phyloP scores from a whole-genome alignment of 2,329 filamentous ascomycete species.

The Aspergillus quadrilineatus region DNA sequence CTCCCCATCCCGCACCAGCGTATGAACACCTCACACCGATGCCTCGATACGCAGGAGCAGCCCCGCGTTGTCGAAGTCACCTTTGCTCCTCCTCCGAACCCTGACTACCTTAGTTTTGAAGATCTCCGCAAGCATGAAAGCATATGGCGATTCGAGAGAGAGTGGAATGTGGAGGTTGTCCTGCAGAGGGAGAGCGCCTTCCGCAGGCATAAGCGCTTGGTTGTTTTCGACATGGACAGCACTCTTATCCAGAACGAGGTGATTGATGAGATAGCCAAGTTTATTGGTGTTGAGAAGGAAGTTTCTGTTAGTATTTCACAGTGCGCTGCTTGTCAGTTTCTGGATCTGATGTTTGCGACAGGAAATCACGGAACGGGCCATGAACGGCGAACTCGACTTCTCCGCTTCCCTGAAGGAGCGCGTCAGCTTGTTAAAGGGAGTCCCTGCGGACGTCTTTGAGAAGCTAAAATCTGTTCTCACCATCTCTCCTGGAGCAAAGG shows the following conservation, averaged over 20 bases:
- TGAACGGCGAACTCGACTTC: slow-evolving; percentile 95
- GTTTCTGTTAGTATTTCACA: slow-evolving; percentile 59
- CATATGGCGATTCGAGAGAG: slow-evolving; percentile 79
- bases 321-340: not conserved
- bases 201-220: slow-evolving; percentile 76
- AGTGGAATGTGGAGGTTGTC: slow-evolving; percentile 85
- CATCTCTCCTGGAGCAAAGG: slow-evolving; percentile 75
- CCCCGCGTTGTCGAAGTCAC: slow-evolving; percentile 55
- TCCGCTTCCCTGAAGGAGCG: slow-evolving; percentile 77
- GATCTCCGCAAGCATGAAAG: slow-evolving; percentile 77
- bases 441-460: slow-evolving; percentile 75
- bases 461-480: slow-evolving; percentile 72
- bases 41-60: slow-evolving; percentile 48
- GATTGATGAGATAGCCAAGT: slow-evolving; percentile 88
- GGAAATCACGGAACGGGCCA: slow-evolving; percentile 86
- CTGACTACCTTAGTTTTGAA: slow-evolving; percentile 53
- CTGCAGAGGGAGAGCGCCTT: slow-evolving; percentile 72
- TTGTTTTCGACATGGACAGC: slow-evolving; percentile 98
- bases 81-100: slow-evolving; percentile 51
- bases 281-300: slow-evolving; percentile 74
- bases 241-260: slow-evolving; percentile 97
- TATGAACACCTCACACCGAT: slow-evolving; percentile 49
- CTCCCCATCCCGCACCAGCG: slow-evolving; percentile 52
- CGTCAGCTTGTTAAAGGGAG: slow-evolving; percentile 75
- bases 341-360: slow-evolving; percentile 22